Evolutionary conservation across 805 yeast species (phyloP), one percentile per base, ranked within the genome.

Genomic region (Schwanniomyces sp.): DNA sequence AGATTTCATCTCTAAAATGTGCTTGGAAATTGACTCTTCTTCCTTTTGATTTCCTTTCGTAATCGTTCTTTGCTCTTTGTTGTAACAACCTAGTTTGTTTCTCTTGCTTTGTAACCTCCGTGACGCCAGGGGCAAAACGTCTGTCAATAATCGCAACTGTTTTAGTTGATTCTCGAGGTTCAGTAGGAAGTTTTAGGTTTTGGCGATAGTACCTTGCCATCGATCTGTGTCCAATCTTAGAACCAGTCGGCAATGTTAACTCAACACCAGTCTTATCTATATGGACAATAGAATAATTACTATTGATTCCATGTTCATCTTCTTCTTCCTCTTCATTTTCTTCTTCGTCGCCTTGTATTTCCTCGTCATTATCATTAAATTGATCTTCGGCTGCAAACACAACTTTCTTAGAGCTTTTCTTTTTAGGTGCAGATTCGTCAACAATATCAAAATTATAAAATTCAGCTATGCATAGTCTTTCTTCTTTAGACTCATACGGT

Each of bases 141-240:
- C 86, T 76, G 57, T 91, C 96, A 5, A 85, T 89, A 4, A 89
- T 82, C 24, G 88, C 79, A 34, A 91, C 84, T 0, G 96, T 85
- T 38, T 83, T 81, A 57, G 80, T 84, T 25, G 91, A 85, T 36
- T 88, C 92, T 24, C 74, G 70, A 5, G 38, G 2, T n/a, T 59
- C 64, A 9, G 57, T 44, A 5, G 62, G 56, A 7, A 53, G 44
- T 1, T 61, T 54, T 27, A 59, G 44, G 52, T 81, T 80, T 66
- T 88, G 96, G 60, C 86, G 83, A 66, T 84, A 84, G 61, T 81
- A 84, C 51, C 92, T 75, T 43, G 80, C 79, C 57, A 88, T 72
- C 1, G 91, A 75, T 53, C 98, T 76, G 64, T 92, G 97, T 0
- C 96, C 96, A 0, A 88, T 80, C 41, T 83, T 81, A 4, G 81